phyloP scores from a whole-genome alignment of 345 rosid species.

The Brassica incana region DNA sequence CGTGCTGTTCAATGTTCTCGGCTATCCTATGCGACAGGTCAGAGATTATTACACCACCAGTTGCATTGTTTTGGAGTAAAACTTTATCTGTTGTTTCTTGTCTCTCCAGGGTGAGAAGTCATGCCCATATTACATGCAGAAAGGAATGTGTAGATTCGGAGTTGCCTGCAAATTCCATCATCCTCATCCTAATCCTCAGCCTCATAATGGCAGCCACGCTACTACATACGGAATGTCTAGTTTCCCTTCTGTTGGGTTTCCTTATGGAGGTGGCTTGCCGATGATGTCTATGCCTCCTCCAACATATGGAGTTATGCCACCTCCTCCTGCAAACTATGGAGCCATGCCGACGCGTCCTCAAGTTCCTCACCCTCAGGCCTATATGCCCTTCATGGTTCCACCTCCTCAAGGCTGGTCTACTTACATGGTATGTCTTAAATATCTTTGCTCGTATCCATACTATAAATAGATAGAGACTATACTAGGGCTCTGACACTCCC shows the following conservation, averaged over 20 bases:
- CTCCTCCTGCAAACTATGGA: constrained; percentile 43
- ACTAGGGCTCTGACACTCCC: background rate
- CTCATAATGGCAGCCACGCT: constrained; percentile 45
- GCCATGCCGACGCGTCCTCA: constrained; percentile 46
- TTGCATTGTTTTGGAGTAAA: background rate
- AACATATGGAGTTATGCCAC: constrained; percentile 48
- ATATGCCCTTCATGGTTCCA: constrained; percentile 52
- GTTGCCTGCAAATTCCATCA: constrained; percentile 85
- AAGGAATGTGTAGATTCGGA: constrained; percentile 73
- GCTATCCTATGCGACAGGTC: constrained; percentile 83
- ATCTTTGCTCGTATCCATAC: background rate
- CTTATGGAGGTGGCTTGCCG: constrained; percentile 57
- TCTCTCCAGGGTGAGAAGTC: constrained; percentile 66
- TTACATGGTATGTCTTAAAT: constrained; percentile 52
- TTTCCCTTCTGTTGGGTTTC: constrained; percentile 53
- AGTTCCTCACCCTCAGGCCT: constrained; percentile 47
- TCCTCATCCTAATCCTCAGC: constrained; percentile 56
- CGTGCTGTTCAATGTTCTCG: constrained; percentile 60
- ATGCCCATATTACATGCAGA: constrained; percentile 76
- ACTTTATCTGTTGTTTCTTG: background rate
- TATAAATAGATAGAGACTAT: background rate
- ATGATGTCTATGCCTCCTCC: constrained; percentile 59
- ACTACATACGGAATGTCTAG: constrained; percentile 48
- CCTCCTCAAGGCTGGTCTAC: constrained; percentile 48
- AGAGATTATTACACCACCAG: background rate